Conservation (phyloP, 345 rosid genomes). For the Melaleuca alternifolia region DNA sequence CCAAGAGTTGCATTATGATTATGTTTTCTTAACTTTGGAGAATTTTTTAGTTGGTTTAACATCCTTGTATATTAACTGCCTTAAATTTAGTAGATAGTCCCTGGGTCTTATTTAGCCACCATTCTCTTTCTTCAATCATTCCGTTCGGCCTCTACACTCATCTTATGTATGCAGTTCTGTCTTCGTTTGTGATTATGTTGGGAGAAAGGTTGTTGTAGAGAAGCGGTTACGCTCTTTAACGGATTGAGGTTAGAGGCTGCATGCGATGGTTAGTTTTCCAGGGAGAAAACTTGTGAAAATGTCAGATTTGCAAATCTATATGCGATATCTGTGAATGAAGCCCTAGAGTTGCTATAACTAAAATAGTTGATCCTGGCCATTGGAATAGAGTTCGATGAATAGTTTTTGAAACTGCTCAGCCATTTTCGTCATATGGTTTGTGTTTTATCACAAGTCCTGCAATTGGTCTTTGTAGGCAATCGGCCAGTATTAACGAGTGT, state of each 20-base stretch:
- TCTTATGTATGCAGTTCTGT: background rate
- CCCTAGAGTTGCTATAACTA: no score
- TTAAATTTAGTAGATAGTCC: background rate
- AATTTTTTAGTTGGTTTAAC: background rate
- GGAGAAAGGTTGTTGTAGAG: background rate
- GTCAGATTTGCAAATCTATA: no score
- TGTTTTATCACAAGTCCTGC: background rate
- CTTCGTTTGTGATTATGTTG: background rate
- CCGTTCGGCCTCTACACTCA: background rate
- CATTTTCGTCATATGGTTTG: no score
- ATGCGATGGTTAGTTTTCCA: no score
- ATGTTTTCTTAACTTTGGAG: background rate
- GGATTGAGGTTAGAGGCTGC: no score
- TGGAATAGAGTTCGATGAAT: no score
- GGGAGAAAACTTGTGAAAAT: no score
- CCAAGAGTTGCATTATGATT: background rate
- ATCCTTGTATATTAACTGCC: background rate
- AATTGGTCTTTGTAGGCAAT: slow-evolving; percentile 51
- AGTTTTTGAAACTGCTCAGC: no score
- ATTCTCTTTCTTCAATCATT: background rate
- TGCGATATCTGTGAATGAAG: no score
- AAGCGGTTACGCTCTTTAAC: background rate
- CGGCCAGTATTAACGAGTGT: slow-evolving; percentile 91
- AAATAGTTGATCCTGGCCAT: no score
- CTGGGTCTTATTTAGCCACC: background rate